Evolutionary conservation across 2,329 filamentous ascomycete species (phyloP), one percentile per base, ranked within the genome.

Genomic region (Fonsecaea multimorphosa): DNA sequence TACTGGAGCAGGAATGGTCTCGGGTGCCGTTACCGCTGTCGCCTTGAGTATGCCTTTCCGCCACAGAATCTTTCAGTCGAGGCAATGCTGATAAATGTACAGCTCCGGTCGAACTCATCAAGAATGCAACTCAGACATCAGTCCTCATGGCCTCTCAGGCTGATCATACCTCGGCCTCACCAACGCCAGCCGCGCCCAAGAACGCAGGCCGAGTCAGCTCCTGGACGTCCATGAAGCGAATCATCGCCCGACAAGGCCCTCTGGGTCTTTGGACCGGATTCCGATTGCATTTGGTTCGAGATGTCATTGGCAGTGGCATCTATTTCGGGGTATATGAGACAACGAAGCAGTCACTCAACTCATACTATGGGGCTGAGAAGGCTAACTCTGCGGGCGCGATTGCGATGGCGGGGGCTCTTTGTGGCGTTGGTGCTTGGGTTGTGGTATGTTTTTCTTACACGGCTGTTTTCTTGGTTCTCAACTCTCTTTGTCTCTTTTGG

Each of bases 271-370:
- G 82, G 68, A 81, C 79, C 1, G 80, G 80, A 2, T 81, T 82
- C 70, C 73, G 76, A 40, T 73, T 82, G 7, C 80, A 82, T 70
- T 75, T 78, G 3, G 55, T 80, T 66, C 78, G 80, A 49, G 80
- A 82, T 57, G 80, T 78, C 3, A 74, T 82, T 58, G 80, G 80
- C 14, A 79, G 79, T 8, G 80, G 78, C 6, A 70, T 82, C 52
- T 82, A 82, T 64, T 82, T 82, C 65, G 75, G 78, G 19, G 76
- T 82, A 53, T 82, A 82, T 54, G 80, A 82, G 68, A 81, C 79
- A 1, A 77, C 79, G 16, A 82, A 82, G 71, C 80, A 82, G 68
- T 68, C 80, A 5, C 76, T 80, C 14, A 76, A 78, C n/a, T 80
- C 76, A 32, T 77, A 80, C 66, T 74, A 80, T 53, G 79, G 79